A percentile compares a stretch with the other conserved stretches of the same genome.
These are phyloP conservation scores for Nakaseomyces sp. DNA, from an alignment of 1,139 yeast species.

Conservation along the genomic window DNA sequence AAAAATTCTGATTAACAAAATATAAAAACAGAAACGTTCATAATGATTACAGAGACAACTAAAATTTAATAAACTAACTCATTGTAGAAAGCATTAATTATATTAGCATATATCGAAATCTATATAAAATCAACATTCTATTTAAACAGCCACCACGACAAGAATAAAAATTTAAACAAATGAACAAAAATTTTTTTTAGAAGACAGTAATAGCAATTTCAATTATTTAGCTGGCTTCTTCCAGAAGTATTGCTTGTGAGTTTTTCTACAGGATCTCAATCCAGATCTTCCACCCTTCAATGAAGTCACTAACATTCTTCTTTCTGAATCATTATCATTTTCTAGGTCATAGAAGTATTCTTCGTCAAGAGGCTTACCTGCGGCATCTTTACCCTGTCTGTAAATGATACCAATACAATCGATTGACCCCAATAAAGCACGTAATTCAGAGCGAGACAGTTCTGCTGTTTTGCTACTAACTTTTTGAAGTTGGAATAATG, in stretches of 20 bases:
- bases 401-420: constrained; percentile 72
- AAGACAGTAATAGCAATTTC: too few species aligned
- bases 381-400: constrained; percentile 90
- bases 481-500: constrained; percentile 57
- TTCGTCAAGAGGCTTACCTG: constrained; percentile 87
- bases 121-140: too few species aligned
- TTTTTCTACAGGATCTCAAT: constrained; percentile 81
- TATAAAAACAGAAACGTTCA: not conserved
- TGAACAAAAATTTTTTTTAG: too few species aligned
- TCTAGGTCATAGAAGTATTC: constrained; percentile 88
- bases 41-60: too few species aligned
- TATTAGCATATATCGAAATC: too few species aligned
- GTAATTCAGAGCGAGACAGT: constrained; percentile 41
- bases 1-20: too few species aligned
- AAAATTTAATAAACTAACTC: too few species aligned
- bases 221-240: constrained; percentile 46
- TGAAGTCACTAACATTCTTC: constrained; percentile 62
- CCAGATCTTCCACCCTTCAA: constrained; percentile 74
- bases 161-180: too few species aligned
- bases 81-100: too few species aligned
- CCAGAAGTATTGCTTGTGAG: constrained; percentile 90
- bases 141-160: not conserved
- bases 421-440: constrained; percentile 33
- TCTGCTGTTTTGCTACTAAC: constrained; percentile 45
- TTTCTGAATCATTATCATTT: constrained; percentile 60